A percentile compares a stretch with the other conserved stretches of the same genome.
These are phyloP conservation scores for Cryptococcus deneoformans DNA, from an alignment of 1,284 basidiomycete genomes.

Conservation along the genomic window DNA sequence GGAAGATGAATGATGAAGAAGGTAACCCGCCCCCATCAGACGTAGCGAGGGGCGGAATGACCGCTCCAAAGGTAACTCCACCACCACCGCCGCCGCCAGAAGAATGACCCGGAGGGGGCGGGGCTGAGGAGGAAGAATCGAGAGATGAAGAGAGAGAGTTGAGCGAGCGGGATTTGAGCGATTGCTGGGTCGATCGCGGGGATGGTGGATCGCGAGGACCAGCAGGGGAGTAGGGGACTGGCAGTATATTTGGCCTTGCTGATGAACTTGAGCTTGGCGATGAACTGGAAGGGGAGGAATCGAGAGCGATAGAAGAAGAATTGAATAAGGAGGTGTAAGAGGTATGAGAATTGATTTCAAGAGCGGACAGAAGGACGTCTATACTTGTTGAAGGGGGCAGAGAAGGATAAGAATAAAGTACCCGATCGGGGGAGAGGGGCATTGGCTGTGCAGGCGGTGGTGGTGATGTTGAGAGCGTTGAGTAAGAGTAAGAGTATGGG, in stretches of 20 bases:
- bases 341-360: conserved; percentile 1
- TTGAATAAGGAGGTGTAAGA: too few species aligned
- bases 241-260: not conserved
- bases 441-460: not conserved
- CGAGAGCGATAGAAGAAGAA: too few species aligned
- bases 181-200: conserved; percentile 1
- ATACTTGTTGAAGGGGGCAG: conserved; percentile 10
- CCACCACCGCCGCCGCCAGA: not conserved
- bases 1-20: conserved; percentile 38
- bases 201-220: not conserved
- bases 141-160: not conserved
- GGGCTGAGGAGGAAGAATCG: not conserved
- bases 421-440: not conserved
- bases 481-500: not conserved
- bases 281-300: not conserved
- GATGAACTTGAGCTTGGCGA: not conserved
- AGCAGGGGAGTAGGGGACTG: not conserved
- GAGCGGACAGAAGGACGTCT: conserved; percentile 8
- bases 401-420: not conserved
- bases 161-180: not conserved
- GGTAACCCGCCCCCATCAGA: conserved; percentile 14
- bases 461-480: not conserved
- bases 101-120: not conserved
- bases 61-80: too few species aligned
- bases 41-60: not conserved